phyloP scores from a whole-genome alignment of 2,329 filamentous ascomycete genomes.

The Colletotrichum shisoi region DNA sequence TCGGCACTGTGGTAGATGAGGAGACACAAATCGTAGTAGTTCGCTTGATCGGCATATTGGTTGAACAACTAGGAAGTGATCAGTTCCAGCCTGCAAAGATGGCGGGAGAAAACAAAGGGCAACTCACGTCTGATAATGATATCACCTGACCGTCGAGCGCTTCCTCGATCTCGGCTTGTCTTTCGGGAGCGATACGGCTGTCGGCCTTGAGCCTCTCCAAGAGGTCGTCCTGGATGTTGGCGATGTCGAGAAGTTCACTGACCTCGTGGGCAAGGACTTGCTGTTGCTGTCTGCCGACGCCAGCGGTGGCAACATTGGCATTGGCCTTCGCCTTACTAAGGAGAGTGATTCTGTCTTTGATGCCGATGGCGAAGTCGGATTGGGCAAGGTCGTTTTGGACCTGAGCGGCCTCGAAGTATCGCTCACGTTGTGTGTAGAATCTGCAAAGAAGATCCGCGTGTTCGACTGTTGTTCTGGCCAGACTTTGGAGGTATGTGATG shows the following conservation, averaged over 20 bases:
- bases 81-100: conserved; percentile 34
- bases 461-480: conserved; percentile 73
- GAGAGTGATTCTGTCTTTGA: conserved; percentile 87
- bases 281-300: conserved; percentile 79
- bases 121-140: conserved; percentile 75
- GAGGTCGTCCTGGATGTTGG: conserved; percentile 93
- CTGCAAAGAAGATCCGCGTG: conserved; percentile 92
- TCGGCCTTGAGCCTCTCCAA: conserved; percentile 80
- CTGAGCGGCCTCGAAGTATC: conserved; percentile 85
- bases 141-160: conserved; percentile 81
- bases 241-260: conserved; percentile 85
- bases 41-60: conserved; percentile 85
- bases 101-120: too few relatives aligned
- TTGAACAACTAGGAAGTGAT: conserved; percentile 77
- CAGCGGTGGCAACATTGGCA: conserved; percentile 81
- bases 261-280: conserved; percentile 87
- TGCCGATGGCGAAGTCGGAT: conserved; percentile 79
- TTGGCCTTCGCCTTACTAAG: conserved; percentile 92
- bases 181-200: conserved; percentile 69
- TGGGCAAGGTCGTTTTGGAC: conserved; percentile 86
- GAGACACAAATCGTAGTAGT: conserved; percentile 92
- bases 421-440: conserved; percentile 85
- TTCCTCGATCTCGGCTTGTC: conserved; percentile 69
- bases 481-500: conserved; percentile 81
- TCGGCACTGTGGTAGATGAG: conserved; percentile 92